phyloP scores from a whole-genome alignment of 2,329 filamentous ascomycete species.

The Cladosporium sp. region DNA sequence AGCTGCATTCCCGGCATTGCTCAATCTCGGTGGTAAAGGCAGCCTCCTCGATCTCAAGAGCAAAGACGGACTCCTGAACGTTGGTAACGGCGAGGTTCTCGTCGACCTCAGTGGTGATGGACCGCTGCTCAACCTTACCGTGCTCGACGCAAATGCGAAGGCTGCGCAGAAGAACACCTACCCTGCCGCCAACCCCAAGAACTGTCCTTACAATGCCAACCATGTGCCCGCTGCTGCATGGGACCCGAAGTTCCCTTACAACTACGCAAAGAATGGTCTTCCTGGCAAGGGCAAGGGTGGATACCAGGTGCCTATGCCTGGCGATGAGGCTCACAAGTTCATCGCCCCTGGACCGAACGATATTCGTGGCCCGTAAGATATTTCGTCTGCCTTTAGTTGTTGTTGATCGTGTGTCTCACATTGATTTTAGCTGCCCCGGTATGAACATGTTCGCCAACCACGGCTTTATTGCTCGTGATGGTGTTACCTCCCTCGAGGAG shows the following conservation, averaged over 20 bases:
- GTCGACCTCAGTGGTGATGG: slow-evolving; percentile 19
- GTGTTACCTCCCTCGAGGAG: slow-evolving; percentile 42
- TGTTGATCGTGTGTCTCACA: neutral
- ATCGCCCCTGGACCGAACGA: slow-evolving; percentile 38
- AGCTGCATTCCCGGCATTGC: slow-evolving; percentile 17
- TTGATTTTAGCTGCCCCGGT: slow-evolving; percentile 27
- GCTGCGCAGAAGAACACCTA: neutral
- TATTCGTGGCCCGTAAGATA: slow-evolving; percentile 41
- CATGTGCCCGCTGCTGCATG: slow-evolving; percentile 38
- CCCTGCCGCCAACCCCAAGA: slow-evolving; percentile 24
- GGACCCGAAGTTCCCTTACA: slow-evolving; percentile 40
- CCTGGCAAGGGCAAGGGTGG: slow-evolving; percentile 44
- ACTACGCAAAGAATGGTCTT: slow-evolving; percentile 42
- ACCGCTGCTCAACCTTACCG: slow-evolving; percentile 16
- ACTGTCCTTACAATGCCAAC: slow-evolving; percentile 40
- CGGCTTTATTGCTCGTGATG: slow-evolving; percentile 43
- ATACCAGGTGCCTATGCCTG: slow-evolving; percentile 44
- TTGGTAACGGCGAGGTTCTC: neutral
- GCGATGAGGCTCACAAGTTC: slow-evolving; percentile 41
- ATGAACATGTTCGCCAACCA: slow-evolving; percentile 44
- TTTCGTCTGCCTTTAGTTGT: neutral
- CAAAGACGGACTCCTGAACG: slow-evolving; percentile 21
- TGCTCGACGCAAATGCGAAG: slow-evolving; percentile 4
- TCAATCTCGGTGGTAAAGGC: slow-evolving; percentile 19
- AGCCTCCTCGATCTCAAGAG: slow-evolving; percentile 22